Evolutionary conservation across 352 stramenopile genomes (phyloP), one percentile per base, ranked within the genome.

Genomic region (Sclerospora graminicola): DNA sequence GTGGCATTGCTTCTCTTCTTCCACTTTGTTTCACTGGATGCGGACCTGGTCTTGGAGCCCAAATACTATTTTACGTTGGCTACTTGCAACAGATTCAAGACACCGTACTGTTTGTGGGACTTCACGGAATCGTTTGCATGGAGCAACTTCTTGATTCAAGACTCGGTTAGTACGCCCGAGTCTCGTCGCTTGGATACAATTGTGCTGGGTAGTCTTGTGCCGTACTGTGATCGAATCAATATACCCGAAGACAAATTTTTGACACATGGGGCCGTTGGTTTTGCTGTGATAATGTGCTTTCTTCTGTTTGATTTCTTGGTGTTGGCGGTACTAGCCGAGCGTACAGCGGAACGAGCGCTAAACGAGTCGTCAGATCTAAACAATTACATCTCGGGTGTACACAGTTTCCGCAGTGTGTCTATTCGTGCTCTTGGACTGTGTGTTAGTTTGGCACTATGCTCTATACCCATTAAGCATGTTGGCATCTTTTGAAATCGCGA

Each of bases 51-150:
- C 21, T 80, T 84, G 69, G 72, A 76, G 70, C 28, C 76, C 76
- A 1, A 89, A 89, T 47, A 76, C 73, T 79, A 19, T 57, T 78
- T 11, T 84, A 82, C 51, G 60, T 74, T 11, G 64, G 51, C n/a
- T 82, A 81, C 50, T 48, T 89, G 42, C 76, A 89, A 57, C 70
- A 83, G 23, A 77, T 89, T 78, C 20, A 81, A 84, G 44, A 76
- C 64, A 8, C 73, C 76, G 6, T 81, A 81, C 33, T 82, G 73
- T 52, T 42, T 83, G 2, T 81, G 68, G 63, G 65, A 81, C 31
- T 86, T 74, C 48, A 78, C 70, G 21, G 77, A 86, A 42, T 70
- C 69, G 16, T 82, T 89, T 20, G 48, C 71, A 4, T 89, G 77
- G 74, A 72, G 62, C 35, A 84, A 77, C 45, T 85, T 83, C 30